These are phyloP conservation scores for Talaromyces funiculosus DNA, from an alignment of 2,329 filamentous ascomycete genomes.

Conservation along the genomic window DNA sequence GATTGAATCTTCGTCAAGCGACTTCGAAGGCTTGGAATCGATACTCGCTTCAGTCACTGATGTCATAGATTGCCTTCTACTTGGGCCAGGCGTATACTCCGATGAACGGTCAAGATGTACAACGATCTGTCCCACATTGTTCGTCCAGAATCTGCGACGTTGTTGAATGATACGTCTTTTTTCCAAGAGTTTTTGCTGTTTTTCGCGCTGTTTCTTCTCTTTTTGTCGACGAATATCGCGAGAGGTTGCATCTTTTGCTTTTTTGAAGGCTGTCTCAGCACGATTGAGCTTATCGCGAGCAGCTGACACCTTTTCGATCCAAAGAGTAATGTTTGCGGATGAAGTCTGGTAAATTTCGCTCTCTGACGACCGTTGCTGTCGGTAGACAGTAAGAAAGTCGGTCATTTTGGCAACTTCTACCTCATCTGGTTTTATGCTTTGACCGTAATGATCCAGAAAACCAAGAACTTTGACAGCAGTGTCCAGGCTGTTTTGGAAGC, in stretches of 20 bases:
- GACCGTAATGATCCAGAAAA: conserved; percentile 33
- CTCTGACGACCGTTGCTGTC: conserved; percentile 23
- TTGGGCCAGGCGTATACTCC: conserved; percentile 16
- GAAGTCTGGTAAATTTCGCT: conserved; percentile 22
- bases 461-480: conserved; percentile 21
- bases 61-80: conserved; percentile 23
- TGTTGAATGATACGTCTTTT: conserved; percentile 24
- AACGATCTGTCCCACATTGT: conserved; percentile 31
- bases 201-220: conserved; percentile 22
- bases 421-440: conserved; percentile 25
- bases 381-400: conserved; percentile 33
- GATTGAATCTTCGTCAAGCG: conserved; percentile 13
- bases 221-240: conserved; percentile 15
- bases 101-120: conserved; percentile 32
- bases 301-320: conserved; percentile 23
- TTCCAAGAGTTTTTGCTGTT: conserved; percentile 23
- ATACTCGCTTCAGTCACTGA: conserved; percentile 17
- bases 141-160: conserved; percentile 32
- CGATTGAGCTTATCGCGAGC: conserved; percentile 3
- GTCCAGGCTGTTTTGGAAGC: conserved; percentile 24
- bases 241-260: conserved; percentile 21
- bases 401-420: conserved; percentile 27
- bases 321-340: conserved; percentile 19
- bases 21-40: not conserved
- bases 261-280: conserved; percentile 7